Evolutionary conservation across 139 green algal species (phyloP), one percentile per base, ranked within the genome.

Genomic region (Chlorella sp.): DNA sequence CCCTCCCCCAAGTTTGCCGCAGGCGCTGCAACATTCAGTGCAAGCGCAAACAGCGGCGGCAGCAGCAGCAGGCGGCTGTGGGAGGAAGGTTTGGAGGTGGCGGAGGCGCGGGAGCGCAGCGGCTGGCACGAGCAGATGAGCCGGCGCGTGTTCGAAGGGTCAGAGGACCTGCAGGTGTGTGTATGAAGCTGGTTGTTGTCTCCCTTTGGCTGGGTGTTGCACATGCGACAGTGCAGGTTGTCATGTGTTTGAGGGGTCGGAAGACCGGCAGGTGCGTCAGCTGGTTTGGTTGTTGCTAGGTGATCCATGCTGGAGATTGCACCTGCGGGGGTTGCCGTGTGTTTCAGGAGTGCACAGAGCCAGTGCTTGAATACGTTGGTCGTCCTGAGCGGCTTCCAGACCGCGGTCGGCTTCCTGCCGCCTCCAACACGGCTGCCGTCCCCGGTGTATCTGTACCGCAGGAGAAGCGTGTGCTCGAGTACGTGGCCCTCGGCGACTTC

Each of bases 381-480:
- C 32, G 81, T 73, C 3, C 68, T 95, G n/a, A 94, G 95, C 2
- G 95, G 97, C 86, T 92, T 92, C 40, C 87, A 94, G 75, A 94
- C 94, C 19, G 95, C 94, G 9, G 95, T 98, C 24, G 94, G 92
- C 19, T 95, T 97, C 80, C 90, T 98, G 80, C 89, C 97, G 74
- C 85, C 92, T 36, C 91, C 87, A 28, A 85, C 85, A 9, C 94
- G n/a, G n/a, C 56, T 65, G 9, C 13, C 13, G 26, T 65, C 13
- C 56, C 30, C 56, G 56, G 22, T 65, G 26, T 14, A 65, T 3
- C 64, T 26, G 2, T n/a, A 16, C 13, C 88, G 69, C 88, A 93
- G 86, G 92, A 94, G 51, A 86, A 86, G 62, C 80, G 87, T 0
- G 81, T 94, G 75, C 76, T 95, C 24, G 89, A 94, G 80, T 91